Evolutionary conservation across 1,139 yeast species (phyloP).

Genomic region (Saccharomyces hybrid): DNA sequence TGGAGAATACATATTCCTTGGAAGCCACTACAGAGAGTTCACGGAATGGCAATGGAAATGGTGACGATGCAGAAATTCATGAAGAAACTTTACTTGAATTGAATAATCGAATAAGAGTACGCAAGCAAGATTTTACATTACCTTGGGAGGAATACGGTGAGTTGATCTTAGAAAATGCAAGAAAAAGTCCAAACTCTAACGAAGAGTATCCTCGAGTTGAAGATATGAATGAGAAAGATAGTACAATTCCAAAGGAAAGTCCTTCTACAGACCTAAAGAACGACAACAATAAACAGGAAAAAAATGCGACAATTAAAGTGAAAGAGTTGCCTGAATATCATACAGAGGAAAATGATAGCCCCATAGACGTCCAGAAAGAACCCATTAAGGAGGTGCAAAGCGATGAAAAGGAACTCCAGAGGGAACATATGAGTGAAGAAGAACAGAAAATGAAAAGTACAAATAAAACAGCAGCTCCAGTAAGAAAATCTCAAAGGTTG

Average conservation of each 20-base stretch:
- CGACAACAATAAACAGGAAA: not conserved
- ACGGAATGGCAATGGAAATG: constrained; percentile 10
- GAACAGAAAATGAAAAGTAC: not conserved
- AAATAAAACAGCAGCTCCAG: not conserved
- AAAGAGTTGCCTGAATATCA: constrained; percentile 1
- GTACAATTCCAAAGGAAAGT: not conserved
- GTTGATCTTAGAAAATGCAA: constrained; percentile 36
- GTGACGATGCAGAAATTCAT: constrained; percentile 11
- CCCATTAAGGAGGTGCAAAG: not conserved
- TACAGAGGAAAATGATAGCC: not conserved
- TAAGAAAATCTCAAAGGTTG: not conserved
- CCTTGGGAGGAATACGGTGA: constrained; percentile 43
- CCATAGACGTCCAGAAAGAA: not conserved
- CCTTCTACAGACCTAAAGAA: not conserved
- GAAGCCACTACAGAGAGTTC: not conserved
- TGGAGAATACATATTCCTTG: not conserved
- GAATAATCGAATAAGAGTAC: constrained; percentile 15
- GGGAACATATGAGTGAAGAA: not conserved
- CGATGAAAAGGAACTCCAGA: constrained; percentile 3
- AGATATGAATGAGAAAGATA: not conserved
- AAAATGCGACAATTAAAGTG: not conserved
- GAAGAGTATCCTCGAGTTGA: constrained; percentile 1
- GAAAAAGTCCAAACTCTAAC: constrained; percentile 13
- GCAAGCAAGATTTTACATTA: constrained; percentile 34
- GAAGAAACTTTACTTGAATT: constrained; percentile 16